Evolutionary conservation across 192 early-diverging fungal species (phyloP).

Genomic region (Linderina pennispora): DNA sequence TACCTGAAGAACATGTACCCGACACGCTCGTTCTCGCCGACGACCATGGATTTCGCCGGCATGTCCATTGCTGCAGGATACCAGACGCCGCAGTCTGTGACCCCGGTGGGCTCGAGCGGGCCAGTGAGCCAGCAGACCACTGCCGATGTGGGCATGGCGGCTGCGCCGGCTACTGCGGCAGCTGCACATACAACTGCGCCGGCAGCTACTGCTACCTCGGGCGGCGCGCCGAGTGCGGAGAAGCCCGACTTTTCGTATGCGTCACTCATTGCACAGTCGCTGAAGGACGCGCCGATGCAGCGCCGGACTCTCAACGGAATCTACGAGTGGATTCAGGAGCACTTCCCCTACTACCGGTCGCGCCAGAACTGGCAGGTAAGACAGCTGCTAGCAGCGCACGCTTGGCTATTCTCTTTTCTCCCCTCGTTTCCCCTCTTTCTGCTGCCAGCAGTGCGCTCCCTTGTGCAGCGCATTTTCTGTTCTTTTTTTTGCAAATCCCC

Average conservation of each 20-base stretch:
- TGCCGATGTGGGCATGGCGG: conserved; percentile 4
- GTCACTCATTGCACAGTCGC: conserved; percentile 76
- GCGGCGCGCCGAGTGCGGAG: conserved; percentile 18
- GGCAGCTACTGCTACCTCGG: neutral
- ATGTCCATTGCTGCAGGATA: conserved; percentile 46
- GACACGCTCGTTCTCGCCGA: conserved; percentile 38
- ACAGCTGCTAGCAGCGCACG: neutral
- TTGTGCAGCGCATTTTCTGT: neutral
- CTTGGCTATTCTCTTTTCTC: neutral
- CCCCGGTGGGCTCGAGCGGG: conserved; percentile 20
- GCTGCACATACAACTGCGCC: neutral
- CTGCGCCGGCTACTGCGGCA: conserved; percentile 2
- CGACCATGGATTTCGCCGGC: conserved; percentile 41
- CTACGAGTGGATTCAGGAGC: conserved; percentile 74
- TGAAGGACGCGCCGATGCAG: conserved; percentile 57
- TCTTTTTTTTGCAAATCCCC: neutral
- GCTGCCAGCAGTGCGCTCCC: too few species aligned
- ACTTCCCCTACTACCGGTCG: conserved; percentile 75
- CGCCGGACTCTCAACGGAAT: conserved; percentile 81
- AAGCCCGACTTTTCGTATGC: conserved; percentile 84
- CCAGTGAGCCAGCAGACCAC: conserved; percentile 13
- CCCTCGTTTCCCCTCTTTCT: neutral
- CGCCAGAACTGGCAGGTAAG: conserved; percentile 56
- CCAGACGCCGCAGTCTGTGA: conserved; percentile 35
- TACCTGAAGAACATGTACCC: conserved; percentile 36